Conservation (phyloP, 768 basidiomycete genomes). For the Leccinum subtestaceum region DNA sequence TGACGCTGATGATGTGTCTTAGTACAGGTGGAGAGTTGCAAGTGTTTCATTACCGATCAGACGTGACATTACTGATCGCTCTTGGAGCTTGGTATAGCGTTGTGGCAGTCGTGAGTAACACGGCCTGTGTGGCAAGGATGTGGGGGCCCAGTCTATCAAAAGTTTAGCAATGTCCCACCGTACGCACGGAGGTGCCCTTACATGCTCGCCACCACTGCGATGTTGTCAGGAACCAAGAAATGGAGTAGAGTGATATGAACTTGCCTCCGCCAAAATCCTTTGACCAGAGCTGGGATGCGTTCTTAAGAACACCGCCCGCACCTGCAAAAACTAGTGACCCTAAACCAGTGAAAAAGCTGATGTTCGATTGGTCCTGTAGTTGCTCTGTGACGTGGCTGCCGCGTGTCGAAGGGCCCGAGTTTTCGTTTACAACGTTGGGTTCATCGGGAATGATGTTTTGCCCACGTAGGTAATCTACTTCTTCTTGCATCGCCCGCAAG, state of each 20-base stretch:
- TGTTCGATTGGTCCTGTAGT: background rate
- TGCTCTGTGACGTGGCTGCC: background rate
- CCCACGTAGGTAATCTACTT: slow-evolving; percentile 13
- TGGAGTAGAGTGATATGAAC: background rate
- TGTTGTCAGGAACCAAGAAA: slow-evolving; percentile 4
- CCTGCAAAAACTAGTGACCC: slow-evolving; percentile 18
- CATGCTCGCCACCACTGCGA: slow-evolving; percentile 24
- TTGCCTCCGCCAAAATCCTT: slow-evolving; percentile 28
- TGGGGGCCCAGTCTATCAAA: slow-evolving; percentile 20
- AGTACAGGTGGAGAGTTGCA: background rate
- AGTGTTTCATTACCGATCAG: slow-evolving; percentile 22
- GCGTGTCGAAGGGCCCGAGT: background rate
- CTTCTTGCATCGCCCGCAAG: slow-evolving; percentile 18
- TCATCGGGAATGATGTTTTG: slow-evolving; percentile 13
- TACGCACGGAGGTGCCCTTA: slow-evolving; percentile 6
- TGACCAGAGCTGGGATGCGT: slow-evolving; percentile 29
- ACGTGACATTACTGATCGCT: slow-evolving; percentile 19
- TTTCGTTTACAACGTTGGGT: background rate
- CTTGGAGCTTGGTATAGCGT: slow-evolving; percentile 25
- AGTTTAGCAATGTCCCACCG: slow-evolving; percentile 4
- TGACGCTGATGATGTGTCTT: slow-evolving; percentile 15
- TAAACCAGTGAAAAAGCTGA: slow-evolving; percentile 15
- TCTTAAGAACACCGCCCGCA: slow-evolving; percentile 20
- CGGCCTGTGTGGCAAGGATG: slow-evolving; percentile 26
- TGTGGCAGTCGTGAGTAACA: slow-evolving; percentile 23